Conservation (phyloP, 768 basidiomycete species). For the Chlorophyllum brunneum region DNA sequence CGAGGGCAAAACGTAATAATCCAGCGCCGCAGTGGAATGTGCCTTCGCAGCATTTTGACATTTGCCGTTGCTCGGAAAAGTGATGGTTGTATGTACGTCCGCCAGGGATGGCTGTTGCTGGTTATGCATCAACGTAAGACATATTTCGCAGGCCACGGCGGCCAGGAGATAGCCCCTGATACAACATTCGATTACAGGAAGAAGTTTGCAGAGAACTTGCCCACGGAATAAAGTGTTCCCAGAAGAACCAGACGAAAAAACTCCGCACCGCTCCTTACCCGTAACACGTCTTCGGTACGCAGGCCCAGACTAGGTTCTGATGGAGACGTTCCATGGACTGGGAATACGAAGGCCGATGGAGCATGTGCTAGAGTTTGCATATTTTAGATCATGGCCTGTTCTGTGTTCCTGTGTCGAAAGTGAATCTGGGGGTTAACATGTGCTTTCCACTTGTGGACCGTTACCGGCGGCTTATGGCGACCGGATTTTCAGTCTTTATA, state of each 20-base stretch:
- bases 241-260: conserved; percentile 1
- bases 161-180: neutral
- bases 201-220: neutral
- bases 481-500: conserved; percentile 6
- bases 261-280: neutral
- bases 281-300: neutral
- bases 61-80: conserved; percentile 1
- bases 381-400: neutral
- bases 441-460: no score
- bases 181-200: neutral
- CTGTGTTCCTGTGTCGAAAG: no score
- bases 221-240: neutral
- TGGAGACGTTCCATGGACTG: neutral
- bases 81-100: neutral
- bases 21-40: neutral
- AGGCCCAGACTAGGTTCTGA: neutral
- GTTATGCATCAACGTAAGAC: neutral
- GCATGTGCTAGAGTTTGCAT: neutral
- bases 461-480: conserved; percentile 11
- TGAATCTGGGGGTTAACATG: no score
- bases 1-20: neutral
- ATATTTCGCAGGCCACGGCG: neutral
- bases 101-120: neutral
- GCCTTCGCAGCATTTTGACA: neutral
- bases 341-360: neutral